phyloP scores from a whole-genome alignment of 2,329 filamentous ascomycete species.

The Pseudocercospora pini-densiflorae region DNA sequence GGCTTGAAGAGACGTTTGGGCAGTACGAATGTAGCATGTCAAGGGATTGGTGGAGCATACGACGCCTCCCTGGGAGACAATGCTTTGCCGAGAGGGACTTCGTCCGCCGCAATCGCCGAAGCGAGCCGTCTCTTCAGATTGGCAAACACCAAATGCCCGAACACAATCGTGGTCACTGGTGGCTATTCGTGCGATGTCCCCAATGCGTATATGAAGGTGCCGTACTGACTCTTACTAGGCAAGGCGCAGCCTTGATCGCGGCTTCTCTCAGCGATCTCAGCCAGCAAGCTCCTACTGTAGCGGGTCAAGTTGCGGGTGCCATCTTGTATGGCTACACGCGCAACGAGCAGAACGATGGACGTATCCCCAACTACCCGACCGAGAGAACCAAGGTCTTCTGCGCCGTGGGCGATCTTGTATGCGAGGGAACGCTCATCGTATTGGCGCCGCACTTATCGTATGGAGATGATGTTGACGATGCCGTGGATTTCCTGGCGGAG shows the following conservation, averaged over 20 bases:
- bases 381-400: constrained; percentile 42
- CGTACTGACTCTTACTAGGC: constrained; percentile 24
- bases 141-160: constrained; percentile 22
- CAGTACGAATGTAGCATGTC: not conserved
- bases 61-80: not conserved
- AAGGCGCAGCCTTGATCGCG: not conserved
- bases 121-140: constrained; percentile 19
- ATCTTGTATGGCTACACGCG: constrained; percentile 47
- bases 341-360: constrained; percentile 43
- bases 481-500: constrained; percentile 10
- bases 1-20: not conserved
- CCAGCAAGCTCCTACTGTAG: constrained; percentile 28
- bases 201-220: constrained; percentile 39
- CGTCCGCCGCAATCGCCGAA: constrained; percentile 15
- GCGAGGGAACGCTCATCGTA: constrained; percentile 40
- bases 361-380: constrained; percentile 40
- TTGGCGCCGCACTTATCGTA: constrained; percentile 40
- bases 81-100: not conserved
- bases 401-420: constrained; percentile 40
- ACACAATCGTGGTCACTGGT: constrained; percentile 19
- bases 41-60: not conserved
- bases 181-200: constrained; percentile 17
- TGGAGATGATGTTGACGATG: constrained; percentile 1
- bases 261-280: constrained; percentile 19
- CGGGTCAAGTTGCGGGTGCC: constrained; percentile 40